phyloP scores from a whole-genome alignment of 768 basidiomycete genomes.

The Xanthoconium purpureum region DNA sequence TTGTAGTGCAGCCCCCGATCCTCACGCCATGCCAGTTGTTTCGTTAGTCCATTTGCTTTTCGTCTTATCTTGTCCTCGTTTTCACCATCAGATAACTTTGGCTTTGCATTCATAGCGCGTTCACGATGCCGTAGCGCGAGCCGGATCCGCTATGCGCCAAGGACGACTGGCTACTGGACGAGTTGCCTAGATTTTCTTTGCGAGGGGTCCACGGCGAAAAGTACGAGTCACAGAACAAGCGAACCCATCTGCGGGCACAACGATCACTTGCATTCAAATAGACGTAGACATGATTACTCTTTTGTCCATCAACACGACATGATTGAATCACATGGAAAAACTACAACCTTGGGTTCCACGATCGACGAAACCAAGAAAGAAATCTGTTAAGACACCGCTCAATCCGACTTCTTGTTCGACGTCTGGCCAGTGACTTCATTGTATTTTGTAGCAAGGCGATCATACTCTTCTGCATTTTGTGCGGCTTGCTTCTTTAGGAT shows the following conservation, averaged over 20 bases:
- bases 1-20: no score
- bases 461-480: conserved; percentile 77
- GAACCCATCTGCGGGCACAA: background rate
- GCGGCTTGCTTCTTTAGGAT: conserved; percentile 79
- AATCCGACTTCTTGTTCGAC: conserved; percentile 68
- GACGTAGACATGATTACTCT: background rate
- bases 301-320: background rate
- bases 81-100: no score
- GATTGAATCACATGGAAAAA: background rate
- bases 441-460: conserved; percentile 75
- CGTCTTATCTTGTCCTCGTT: no score
- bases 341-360: background rate
- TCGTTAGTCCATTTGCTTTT: no score
- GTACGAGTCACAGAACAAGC: background rate
- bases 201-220: no score
- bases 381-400: background rate
- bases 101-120: no score
- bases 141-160: no score
- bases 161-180: no score
- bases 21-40: no score
- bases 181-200: no score
- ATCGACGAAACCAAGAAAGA: background rate
- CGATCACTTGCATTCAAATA: background rate
- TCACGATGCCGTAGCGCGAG: no score
- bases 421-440: conserved; percentile 63